Base-by-base conservation (phyloP, 2,329 filamentous ascomycete species). In the Monosporascus sp. region DNA sequence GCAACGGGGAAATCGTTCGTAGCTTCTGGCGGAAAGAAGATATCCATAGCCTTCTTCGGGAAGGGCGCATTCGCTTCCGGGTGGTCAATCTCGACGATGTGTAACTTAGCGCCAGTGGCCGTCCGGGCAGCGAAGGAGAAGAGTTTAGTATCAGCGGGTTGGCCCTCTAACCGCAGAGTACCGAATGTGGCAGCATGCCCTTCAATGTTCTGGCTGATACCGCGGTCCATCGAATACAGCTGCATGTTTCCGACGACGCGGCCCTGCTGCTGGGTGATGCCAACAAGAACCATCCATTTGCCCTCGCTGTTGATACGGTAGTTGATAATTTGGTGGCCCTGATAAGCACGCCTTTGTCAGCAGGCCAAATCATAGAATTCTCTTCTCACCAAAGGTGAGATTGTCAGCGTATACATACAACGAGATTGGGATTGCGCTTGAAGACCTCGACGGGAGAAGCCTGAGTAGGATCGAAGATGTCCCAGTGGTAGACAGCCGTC, bases 271-370 rank as follows among this genome's bases (percentile, higher is more conserved):
- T 92, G 90, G 55, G 92, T 92, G 65, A 99, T 99, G 66, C 94
- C 94, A 54, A 99, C 91, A 53, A 97, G 87, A 31, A 95, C 92
- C 86, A 96, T 96, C 94, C 94, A 99, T 75, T 96, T 96, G 71
- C 91, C 91, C 61, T 99, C 93, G 60, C 87, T 85, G 73, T 93
- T 97, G 64, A 95, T 90, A 63, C 93, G 91, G 77, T 99, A 99
- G 78, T 97, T 99, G 83, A 99, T 99, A 73, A 99, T 99, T 84
- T 99, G 94, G 75, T 91, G 95, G 61, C 88, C 88, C 90, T 95
- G 65, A 14, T 6, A 40, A 54, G 60, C 40, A 56, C 63, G 56
- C 66, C 64, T 58, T 36, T 66, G 59, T 41, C 51, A 44, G 38
- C 20, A 49, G 40, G 31, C 36, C 41, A 19, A 7, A 44, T 44